Percentiles rank a stretch among this genome's conserved stretches.
Evolutionary conservation across 1,284 basidiomycete genomes (phyloP).

Genomic region (Cronartium quercuum): DNA sequence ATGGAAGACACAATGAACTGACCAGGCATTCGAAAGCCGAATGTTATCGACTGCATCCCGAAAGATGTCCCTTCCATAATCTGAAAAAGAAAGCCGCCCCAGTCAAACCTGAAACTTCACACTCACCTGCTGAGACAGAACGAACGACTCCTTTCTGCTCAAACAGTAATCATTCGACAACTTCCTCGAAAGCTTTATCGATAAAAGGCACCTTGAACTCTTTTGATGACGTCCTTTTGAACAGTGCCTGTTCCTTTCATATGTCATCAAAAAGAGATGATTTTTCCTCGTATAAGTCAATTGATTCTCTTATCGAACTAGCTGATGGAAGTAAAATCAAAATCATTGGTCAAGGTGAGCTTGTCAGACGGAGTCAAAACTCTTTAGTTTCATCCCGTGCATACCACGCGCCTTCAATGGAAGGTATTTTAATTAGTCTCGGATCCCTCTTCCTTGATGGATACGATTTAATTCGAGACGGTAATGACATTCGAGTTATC

Average conservation of each 20-base stretch:
- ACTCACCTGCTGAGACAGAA: too few relatives aligned
- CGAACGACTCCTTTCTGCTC: too few relatives aligned
- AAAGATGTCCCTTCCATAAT: too few relatives aligned
- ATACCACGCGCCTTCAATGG: not conserved
- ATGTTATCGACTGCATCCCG: too few relatives aligned
- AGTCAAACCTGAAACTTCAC: too few relatives aligned
- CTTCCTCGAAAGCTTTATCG: too few relatives aligned
- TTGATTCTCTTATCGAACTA: not conserved
- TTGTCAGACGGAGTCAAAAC: not conserved
- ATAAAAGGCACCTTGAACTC: too few relatives aligned
- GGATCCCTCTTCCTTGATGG: not conserved
- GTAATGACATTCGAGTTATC: not conserved
- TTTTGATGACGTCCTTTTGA: not conserved
- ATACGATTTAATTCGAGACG: not conserved
- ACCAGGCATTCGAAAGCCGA: too few relatives aligned
- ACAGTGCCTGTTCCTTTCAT: not conserved
- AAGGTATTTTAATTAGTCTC: not conserved
- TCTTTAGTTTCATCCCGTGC: not conserved
- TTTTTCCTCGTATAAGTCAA: not conserved
- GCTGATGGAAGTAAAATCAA: not conserved
- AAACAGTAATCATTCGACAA: too few relatives aligned
- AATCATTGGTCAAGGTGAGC: not conserved
- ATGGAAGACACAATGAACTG: too few relatives aligned
- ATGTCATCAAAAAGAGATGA: not conserved
- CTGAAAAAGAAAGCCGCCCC: too few relatives aligned